Evolutionary conservation across 2,329 filamentous ascomycete genomes (phyloP).

Genomic region (Penicillium sp.): DNA sequence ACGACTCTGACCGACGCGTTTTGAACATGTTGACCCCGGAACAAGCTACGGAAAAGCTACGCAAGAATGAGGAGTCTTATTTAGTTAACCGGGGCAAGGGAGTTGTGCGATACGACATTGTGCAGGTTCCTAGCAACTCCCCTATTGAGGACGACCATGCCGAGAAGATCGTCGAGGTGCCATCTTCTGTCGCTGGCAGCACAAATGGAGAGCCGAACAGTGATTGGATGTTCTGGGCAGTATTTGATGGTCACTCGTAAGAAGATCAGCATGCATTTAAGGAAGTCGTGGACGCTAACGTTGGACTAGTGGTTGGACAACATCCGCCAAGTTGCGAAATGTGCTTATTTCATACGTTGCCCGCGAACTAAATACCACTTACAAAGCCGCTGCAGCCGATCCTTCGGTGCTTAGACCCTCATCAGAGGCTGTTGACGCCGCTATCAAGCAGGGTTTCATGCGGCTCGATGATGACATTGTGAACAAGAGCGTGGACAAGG

Average conservation of each 20-base stretch:
- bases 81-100: constrained; percentile 84
- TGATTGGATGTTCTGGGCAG: constrained; percentile 99
- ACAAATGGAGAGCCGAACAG: constrained; percentile 58
- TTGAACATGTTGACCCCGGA: constrained; percentile 96
- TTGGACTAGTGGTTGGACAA: constrained; percentile 80
- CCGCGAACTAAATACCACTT: constrained; percentile 86
- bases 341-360: constrained; percentile 90
- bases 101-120: constrained; percentile 90
- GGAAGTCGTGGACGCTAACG: constrained; percentile 12
- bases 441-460: constrained; percentile 89
- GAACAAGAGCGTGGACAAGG: constrained; percentile 86
- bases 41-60: constrained; percentile 84
- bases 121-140: constrained; percentile 92
- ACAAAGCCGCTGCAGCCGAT: constrained; percentile 67
- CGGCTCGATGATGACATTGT: constrained; percentile 92
- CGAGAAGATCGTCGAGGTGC: constrained; percentile 94
- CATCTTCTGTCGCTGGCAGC: constrained; percentile 57
- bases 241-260: constrained; percentile 95
- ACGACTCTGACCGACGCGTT: constrained; percentile 79
- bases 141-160: constrained; percentile 98
- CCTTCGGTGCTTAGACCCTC: constrained; percentile 62
- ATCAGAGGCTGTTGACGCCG: constrained; percentile 77
- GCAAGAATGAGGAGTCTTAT: constrained; percentile 88
- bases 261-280: constrained; percentile 30
- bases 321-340: constrained; percentile 91